Base-by-base conservation (phyloP, 2,329 filamentous ascomycete genomes). In the Myriosclerotinia duriaeana region DNA sequence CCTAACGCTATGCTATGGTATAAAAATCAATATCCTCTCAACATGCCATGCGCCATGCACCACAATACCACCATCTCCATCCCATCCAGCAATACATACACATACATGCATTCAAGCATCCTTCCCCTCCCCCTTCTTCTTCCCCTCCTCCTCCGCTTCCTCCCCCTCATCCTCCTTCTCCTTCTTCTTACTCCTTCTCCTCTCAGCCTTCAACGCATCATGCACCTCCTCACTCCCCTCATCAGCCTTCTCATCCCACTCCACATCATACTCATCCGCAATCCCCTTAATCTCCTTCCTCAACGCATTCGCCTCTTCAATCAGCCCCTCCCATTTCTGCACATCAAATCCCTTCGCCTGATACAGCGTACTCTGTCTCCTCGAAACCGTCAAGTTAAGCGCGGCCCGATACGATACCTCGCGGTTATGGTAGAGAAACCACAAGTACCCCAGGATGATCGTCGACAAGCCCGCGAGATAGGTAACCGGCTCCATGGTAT, bases 391-490 rank as follows among this genome's bases (percentile, higher is more conserved):
- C 64, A 96, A 84, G 76, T 96, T 93, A 80, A 97, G 87, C 38
- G 93, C 92, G 2, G 89, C 89, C 71, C 90, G 89, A 80, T 97
- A 97, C 70, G 87, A 91, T 14, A 96, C 88, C 78, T 97, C 93
- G 26, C 91, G 87, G 79, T 93, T 96, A 80, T 97, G 91, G 78
- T 93, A 96, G 15, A 97, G 80, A 77, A 97, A 97, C 92, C 92
- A 97, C 64, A 96, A 82, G 74, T 97, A 97, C 71, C 92, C 93
- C 9, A 89, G 89, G 80, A 97, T 96, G 74, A 97, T 86, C 15
- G 90, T 93, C 0, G 88, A 87, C 70, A 97, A 82, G n/a, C 92
- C 91, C 2, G 91, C 92, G 20, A 97, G 86, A 75, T 97, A 97
- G 0, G 92, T 96, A 2, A 96, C 87, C 0, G 92, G 93, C 78